Evolutionary conservation across 2,329 filamentous ascomycete species (phyloP), one percentile per base, ranked within the genome.

Genomic region (Aspergillus hiratsukae): DNA sequence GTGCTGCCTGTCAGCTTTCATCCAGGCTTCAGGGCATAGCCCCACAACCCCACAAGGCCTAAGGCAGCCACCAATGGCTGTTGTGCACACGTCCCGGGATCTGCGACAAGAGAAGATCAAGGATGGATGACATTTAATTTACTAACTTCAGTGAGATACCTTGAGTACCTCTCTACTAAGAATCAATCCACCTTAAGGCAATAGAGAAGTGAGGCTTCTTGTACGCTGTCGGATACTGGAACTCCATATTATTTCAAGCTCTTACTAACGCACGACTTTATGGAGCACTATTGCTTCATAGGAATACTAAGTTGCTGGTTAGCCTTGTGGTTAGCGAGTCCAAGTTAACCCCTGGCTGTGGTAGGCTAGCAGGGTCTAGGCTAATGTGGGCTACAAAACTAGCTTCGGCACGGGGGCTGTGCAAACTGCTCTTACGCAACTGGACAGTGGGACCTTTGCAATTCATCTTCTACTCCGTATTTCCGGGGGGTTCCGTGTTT

Each of bases 341-440:
- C 31, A 37, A 37, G 31, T 37, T 6, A 37, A 46, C 43, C 43
- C 43, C 43, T 46, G 43, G 23, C 43, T 6, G 10, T 46, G 43
- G 41, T 21, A 45, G 43, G 23, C 43, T 23, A 46, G 21, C 43
- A 46, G 19, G 48, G 50, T 50, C 55, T 58, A 54, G 43, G 27
- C 51, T 56, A 54, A 60, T 58, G 60, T 60, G 58, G 60, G 58
- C 55, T 62, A 49, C 49, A 45, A 58, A 54, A 57, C 60, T 65
- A 65, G 63, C 61, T 55, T 60, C 63, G 63, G 63, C 56, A 61
- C 56, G 63, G 63, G 63, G 63, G 63, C 63, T 65, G 63, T 65
- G 63, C 63, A 65, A 64, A 64, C 61, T 57, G 48, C 60, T 64
- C 63, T 65, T 65, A 64, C 63, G 61, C 61, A 65, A 63, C 56